These are phyloP conservation scores for Phytopythium aichiense DNA, from an alignment of 352 stramenopile species.

Conservation along the genomic window DNA sequence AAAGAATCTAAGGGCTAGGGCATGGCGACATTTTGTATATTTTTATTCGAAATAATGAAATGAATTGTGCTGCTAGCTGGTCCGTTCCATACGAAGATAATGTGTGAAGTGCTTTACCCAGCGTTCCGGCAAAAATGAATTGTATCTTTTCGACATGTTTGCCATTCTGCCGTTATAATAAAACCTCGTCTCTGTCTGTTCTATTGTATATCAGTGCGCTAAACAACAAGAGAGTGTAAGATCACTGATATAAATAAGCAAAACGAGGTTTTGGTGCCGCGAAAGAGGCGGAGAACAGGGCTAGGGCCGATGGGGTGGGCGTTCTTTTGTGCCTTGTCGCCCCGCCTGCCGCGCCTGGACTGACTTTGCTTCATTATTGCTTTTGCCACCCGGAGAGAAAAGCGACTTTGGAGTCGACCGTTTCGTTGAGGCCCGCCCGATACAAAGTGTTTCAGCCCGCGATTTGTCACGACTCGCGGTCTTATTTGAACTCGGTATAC, in stretches of 20 bases:
- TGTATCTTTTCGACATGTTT: not conserved
- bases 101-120: not conserved
- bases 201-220: not conserved
- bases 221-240: not conserved
- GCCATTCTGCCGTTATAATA: not conserved
- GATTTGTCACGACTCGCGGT: not conserved
- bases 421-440: not conserved
- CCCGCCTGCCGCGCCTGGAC: not conserved
- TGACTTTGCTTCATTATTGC: conserved; percentile 8
- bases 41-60: not conserved
- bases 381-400: conserved; percentile 4
- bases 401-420: not conserved
- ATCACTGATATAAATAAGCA: not conserved
- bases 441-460: not conserved
- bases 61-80: not conserved
- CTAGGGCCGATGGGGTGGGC: not conserved
- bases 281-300: conserved; percentile 4
- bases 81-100: not conserved
- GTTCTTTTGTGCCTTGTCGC: conserved; percentile 5
- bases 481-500: not conserved
- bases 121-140: not conserved
- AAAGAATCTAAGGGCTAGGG: too few species aligned
- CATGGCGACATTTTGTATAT: not conserved
- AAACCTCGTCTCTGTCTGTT: not conserved
- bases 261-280: not conserved